These are phyloP conservation scores for Leccinum boreale DNA, from an alignment of 768 basidiomycete genomes.

Conservation along the genomic window DNA sequence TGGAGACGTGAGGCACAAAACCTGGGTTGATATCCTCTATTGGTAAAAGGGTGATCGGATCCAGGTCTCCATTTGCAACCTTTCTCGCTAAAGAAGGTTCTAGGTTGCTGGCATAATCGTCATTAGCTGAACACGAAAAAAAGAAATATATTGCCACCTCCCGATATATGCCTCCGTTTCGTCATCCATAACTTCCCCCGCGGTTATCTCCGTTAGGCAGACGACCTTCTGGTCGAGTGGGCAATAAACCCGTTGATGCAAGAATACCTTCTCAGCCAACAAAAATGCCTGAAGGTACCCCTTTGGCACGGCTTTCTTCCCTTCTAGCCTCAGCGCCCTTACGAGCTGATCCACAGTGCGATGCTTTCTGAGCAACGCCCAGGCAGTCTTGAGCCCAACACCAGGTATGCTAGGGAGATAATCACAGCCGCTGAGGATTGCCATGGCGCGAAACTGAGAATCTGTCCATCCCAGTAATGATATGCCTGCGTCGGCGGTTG, in stretches of 20 bases:
- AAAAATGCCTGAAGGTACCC: conserved; percentile 73
- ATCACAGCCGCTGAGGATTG: conserved; percentile 90
- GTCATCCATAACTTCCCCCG: conserved; percentile 49
- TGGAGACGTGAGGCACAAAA: conserved; percentile 54
- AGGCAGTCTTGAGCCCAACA: conserved; percentile 92
- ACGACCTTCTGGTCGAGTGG: conserved; percentile 64
- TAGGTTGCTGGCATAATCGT: conserved; percentile 48
- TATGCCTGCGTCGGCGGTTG: conserved; percentile 50
- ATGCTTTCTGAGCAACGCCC: conserved; percentile 74
- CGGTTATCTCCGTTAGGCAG: conserved; percentile 60
- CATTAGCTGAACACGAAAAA: conserved; percentile 5
- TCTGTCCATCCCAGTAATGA: conserved; percentile 89
- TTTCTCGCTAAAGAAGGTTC: conserved; percentile 60
- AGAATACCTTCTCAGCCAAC: conserved; percentile 87
- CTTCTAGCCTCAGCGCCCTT: conserved; percentile 71
- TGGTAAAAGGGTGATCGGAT: conserved; percentile 64
- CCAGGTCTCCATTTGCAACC: conserved; percentile 64
- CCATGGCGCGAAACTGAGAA: conserved; percentile 87
- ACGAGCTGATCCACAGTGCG: conserved; percentile 85
- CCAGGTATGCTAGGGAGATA: conserved; percentile 90
- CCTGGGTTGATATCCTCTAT: conserved; percentile 79
- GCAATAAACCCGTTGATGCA: conserved; percentile 91
- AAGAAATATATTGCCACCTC: conserved; percentile 37
- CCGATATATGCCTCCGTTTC: conserved; percentile 73
- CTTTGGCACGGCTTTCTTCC: conserved; percentile 76